Percentiles rank a stretch among this genome's conserved stretches.
These are phyloP conservation scores for Monilinia vaccinii-corymbosi DNA, from an alignment of 2,329 filamentous ascomycete species.

Conservation along the genomic window DNA sequence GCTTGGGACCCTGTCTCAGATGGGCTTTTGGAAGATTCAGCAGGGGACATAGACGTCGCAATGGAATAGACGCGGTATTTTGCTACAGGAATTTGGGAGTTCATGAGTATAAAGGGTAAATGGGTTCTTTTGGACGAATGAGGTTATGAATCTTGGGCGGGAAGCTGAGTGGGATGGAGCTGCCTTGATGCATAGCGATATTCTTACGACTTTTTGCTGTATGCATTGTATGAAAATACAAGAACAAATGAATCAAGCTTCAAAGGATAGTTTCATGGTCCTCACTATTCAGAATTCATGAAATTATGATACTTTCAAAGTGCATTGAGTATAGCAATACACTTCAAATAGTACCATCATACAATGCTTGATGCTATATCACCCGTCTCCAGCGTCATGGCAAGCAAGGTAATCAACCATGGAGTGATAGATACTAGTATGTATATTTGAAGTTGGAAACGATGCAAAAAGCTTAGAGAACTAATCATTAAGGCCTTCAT, in stretches of 20 bases:
- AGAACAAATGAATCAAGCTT: background rate
- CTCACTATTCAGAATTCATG: background rate
- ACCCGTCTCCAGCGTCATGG: too few relatives aligned
- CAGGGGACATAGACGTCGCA: background rate
- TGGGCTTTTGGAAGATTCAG: background rate
- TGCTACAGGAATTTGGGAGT: background rate
- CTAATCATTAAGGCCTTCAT: background rate
- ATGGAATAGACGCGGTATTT: background rate
- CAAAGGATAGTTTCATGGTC: background rate
- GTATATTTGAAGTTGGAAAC: background rate
- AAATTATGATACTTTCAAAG: background rate
- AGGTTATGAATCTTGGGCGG: constrained; percentile 1
- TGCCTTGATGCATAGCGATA: background rate
- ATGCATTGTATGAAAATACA: background rate
- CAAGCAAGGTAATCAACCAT: background rate
- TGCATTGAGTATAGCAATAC: background rate
- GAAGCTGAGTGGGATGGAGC: background rate
- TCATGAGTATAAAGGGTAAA: background rate
- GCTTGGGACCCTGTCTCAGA: constrained; percentile 17
- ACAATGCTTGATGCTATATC: background rate
- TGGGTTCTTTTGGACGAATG: constrained; percentile 2
- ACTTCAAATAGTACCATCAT: background rate
- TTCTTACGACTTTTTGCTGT: background rate
- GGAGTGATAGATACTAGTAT: background rate
- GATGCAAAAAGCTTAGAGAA: background rate